Base-by-base conservation (phyloP, 495 filamentous ascomycete species). In the Penicillium dipodomyicola region DNA sequence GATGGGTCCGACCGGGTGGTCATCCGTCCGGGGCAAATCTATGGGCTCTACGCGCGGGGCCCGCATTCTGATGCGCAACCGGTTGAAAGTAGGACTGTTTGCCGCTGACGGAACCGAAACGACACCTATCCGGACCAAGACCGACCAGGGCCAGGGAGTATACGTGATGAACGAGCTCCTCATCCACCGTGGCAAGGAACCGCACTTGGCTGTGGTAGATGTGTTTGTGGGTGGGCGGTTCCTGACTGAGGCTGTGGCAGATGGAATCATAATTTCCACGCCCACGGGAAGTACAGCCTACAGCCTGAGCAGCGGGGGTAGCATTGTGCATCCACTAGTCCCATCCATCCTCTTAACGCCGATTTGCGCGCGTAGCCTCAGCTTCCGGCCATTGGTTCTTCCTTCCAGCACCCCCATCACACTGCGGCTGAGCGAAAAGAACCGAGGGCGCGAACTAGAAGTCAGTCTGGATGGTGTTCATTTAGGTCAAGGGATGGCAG, bases 121-220 rank as follows among this genome's bases (percentile, higher is more conserved):
- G 6, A 68, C 64, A 2, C 15, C 77, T 65, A 35, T 79, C 71
- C 74, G 56, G 64, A 78, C 58, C 65, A 80, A 56, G 69, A 73
- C 56, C 57, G 75, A 56, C 57, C 66, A 30, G 49, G 73, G 33
- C 51, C 69, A 53, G 52, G 70, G 86, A 35, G 80, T 91, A 4
- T 92, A 96, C 67, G 94, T 94, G 47, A 89, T 97, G 75, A 98
- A 98, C 67, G 94, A 98, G 67, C 81, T 98, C 8, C 87, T 94
- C 27, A 86, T 98, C 46, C 95, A 98, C 67, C 88, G 94, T 14
- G 94, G 94, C 49, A 81, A 85, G 37, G 86, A 90, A 57, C 90
- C 94, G 0, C 94, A 98, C 72, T 82, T 98, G 2, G 89, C 91
- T 9, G 87, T 96, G 56, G 83, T 98, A 59, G 89, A 93, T 57